Conservation (phyloP, 2,329 filamentous ascomycete species). For the Gyromitra esculenta region DNA sequence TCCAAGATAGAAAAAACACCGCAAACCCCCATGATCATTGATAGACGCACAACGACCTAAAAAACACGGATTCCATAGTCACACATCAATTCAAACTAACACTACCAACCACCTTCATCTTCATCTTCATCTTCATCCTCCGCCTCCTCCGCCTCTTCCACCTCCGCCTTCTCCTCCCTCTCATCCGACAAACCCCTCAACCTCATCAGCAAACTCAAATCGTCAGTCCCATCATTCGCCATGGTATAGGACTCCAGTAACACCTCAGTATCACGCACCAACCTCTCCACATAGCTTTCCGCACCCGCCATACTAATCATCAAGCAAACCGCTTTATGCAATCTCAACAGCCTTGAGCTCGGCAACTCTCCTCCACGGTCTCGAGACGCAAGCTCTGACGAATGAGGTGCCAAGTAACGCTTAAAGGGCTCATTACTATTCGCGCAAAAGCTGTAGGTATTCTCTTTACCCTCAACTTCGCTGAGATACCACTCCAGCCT, state of each 20-base stretch:
- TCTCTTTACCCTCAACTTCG: neutral
- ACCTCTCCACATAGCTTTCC: constrained; percentile 18
- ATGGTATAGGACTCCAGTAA: neutral
- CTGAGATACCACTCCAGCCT: neutral
- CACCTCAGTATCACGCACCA: neutral
- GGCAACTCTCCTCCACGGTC: neutral
- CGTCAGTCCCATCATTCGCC: neutral
- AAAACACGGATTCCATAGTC: too few relatives aligned
- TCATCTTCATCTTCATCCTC: too few relatives aligned
- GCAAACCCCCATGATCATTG: too few relatives aligned
- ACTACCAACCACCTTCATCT: too few relatives aligned
- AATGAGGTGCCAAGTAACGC: neutral
- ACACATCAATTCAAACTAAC: too few relatives aligned
- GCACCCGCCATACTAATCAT: constrained; percentile 18
- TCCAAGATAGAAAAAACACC: too few relatives aligned
- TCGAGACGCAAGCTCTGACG: neutral
- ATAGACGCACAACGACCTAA: too few relatives aligned
- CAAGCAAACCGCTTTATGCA: constrained; percentile 5
- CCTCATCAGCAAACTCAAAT: neutral
- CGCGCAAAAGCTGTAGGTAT: neutral
- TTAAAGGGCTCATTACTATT: neutral
- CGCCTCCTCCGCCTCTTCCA: too few relatives aligned
- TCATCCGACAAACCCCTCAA: neutral
- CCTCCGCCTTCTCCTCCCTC: too few relatives aligned
- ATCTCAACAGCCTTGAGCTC: neutral